Base-by-base conservation (phyloP, 163 green algal genomes). In the Scenedesmus sp. region DNA sequence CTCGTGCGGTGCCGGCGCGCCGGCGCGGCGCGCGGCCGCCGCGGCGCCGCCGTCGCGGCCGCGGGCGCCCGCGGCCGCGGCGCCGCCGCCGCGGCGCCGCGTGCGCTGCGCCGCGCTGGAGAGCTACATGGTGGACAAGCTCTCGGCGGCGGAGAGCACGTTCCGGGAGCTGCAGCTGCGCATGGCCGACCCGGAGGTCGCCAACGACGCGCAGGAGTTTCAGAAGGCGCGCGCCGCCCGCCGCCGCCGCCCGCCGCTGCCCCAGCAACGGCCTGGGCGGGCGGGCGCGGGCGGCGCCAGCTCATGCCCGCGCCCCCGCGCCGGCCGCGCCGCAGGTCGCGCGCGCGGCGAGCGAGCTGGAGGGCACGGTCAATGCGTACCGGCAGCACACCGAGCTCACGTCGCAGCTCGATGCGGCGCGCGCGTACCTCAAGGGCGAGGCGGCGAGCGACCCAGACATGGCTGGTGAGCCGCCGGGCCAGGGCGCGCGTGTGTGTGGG, bases 131-230 rank as follows among this genome's bases (percentile, higher is more conserved):
- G 58, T 93, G 0, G 87, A 91, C 17, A 97, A 97, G 82, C 86
- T 97, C 2, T 63, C 81, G 17, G 90, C 91, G 9, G 89, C 86
- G 6, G 85, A 93, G 58, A 28, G 53, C 1, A 90, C 84, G 0
- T 96, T 88, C 75, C 85, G 88, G 77, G 87, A 96, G 76, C 48
- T 96, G 29, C 89, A 95, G 80, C 72, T 92, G 64, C 86, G 83
- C n/a, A 94, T 98, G 92, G 90, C 87, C 0, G 88, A 97, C 77
- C 94, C 94, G 9, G 88, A 91, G 0, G 80, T 97, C 0, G 85
- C 89, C 14, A 69, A 60, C 3, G 88, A 96, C 83, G 77, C 89
- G 17, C 63, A 45, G 0, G 93, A 97, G 75, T 97, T 95, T 62
- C 92, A 95, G 60, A 81, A 86, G 36, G 63, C 94, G 24, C 0